These are phyloP conservation scores for Cercospora beticola DNA, from an alignment of 2,329 filamentous ascomycete genomes.

Conservation along the genomic window DNA sequence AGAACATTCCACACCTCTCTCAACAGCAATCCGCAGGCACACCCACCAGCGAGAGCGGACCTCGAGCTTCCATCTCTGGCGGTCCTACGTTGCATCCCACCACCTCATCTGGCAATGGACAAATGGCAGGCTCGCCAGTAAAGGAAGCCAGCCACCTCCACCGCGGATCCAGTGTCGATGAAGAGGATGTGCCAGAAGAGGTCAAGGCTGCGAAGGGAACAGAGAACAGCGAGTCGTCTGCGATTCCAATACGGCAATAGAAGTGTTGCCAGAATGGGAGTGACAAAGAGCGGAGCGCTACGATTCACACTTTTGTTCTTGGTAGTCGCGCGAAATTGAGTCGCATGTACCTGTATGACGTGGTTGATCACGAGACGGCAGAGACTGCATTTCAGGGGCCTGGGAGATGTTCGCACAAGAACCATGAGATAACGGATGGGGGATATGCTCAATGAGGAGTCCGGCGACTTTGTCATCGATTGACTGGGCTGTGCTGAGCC, in stretches of 20 bases:
- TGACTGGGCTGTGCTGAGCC: neutral
- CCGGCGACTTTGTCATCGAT: neutral
- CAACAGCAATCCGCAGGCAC: constrained; percentile 28
- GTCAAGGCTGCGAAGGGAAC: neutral
- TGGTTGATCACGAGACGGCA: neutral
- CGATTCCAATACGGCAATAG: constrained; percentile 10
- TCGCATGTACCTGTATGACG: neutral
- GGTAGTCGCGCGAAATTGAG: neutral
- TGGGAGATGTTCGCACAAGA: neutral
- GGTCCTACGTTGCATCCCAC: constrained; percentile 40
- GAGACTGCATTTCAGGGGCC: neutral
- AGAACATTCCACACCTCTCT: constrained; percentile 42
- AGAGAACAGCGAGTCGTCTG: neutral
- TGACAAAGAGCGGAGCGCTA: neutral
- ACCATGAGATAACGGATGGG: neutral
- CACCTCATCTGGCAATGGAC: constrained; percentile 46
- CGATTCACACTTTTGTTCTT: neutral
- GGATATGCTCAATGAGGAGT: neutral
- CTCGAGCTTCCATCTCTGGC: constrained; percentile 28
- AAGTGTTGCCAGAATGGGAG: neutral
- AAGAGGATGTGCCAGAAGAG: constrained; percentile 46
- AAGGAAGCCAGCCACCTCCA: constrained; percentile 90
- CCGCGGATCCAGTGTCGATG: constrained; percentile 71
- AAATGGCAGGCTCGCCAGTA: constrained; percentile 72
- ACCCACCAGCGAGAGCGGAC: constrained; percentile 21